A percentile compares a stretch with the other conserved stretches of the same genome.
Conservation (phyloP, 75 land plant genomes). For the Adiantum capillusveneris region DNA sequence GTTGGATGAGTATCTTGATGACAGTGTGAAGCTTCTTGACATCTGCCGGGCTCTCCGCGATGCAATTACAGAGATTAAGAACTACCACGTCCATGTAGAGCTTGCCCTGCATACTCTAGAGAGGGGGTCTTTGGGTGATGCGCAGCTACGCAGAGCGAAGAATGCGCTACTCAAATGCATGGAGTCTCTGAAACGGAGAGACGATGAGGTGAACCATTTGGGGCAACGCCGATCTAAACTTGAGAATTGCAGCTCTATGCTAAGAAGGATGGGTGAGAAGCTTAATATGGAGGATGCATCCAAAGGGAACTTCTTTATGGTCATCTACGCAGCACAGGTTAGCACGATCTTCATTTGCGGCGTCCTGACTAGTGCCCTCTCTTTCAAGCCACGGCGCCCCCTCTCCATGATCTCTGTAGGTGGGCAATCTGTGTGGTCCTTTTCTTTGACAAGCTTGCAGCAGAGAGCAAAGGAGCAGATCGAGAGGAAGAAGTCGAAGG, state of each 20-base stretch:
- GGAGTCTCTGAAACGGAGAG: conserved; percentile 8
- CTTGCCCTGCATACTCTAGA: conserved; percentile 8
- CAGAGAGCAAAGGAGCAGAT: conserved; percentile 25
- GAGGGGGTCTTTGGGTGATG: background rate
- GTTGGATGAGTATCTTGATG: conserved; percentile 27
- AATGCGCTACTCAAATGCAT: conserved; percentile 9
- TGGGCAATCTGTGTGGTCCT: conserved; percentile 5
- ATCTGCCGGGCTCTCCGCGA: conserved; percentile 20
- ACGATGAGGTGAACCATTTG: conserved; percentile 5
- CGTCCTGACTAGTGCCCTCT: conserved; percentile 15
- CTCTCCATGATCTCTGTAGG: background rate
- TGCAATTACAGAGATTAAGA: conserved; percentile 7
- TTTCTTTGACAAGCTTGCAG: conserved; percentile 7
- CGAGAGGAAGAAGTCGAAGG: conserved; percentile 13
- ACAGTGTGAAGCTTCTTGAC: conserved; percentile 27
- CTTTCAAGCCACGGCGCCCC: conserved; percentile 11
- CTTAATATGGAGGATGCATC: conserved; percentile 5
- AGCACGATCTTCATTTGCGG: conserved; percentile 21
- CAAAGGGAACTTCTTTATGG: conserved; percentile 15
- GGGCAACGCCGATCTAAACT: conserved; percentile 9
- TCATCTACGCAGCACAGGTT: conserved; percentile 17
- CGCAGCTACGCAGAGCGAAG: conserved; percentile 10
- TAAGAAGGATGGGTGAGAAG: conserved; percentile 29
- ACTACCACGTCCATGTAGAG: conserved; percentile 9
- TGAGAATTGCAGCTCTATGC: conserved; percentile 25